Evolutionary conservation across 2,329 filamentous ascomycete species (phyloP).

Genomic region (Curvularia lunata): DNA sequence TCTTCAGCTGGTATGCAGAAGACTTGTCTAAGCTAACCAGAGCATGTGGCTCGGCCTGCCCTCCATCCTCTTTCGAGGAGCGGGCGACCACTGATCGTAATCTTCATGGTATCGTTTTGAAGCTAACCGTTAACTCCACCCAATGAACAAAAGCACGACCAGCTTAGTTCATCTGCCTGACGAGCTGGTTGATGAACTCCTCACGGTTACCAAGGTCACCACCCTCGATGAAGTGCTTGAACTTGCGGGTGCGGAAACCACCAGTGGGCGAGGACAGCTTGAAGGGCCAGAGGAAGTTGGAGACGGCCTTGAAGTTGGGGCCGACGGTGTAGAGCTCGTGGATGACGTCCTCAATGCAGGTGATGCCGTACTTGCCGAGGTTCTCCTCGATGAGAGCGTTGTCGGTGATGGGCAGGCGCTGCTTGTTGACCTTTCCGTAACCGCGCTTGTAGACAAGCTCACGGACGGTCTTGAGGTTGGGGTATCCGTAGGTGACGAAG

Average conservation of each 20-base stretch:
- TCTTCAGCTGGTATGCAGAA: conserved; percentile 31
- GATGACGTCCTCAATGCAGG: conserved; percentile 99
- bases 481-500: conserved; percentile 99
- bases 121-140: conserved; percentile 38
- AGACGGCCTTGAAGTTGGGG: conserved; percentile 97
- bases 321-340: conserved; percentile 98
- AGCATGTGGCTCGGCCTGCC: conserved; percentile 41
- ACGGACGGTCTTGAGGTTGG: conserved; percentile 98
- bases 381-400: conserved; percentile 96
- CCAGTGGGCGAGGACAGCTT: conserved; percentile 99
- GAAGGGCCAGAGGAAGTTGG: conserved; percentile 99
- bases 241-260: conserved; percentile 96
- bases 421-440: conserved; percentile 99
- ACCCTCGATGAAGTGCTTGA: conserved; percentile 99
- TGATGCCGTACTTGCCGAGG: conserved; percentile 91
- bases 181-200: conserved; percentile 94
- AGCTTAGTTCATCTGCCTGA: conserved; percentile 97
- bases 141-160: conserved; percentile 35
- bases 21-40: conserved; percentile 40
- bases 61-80: conserved; percentile 27
- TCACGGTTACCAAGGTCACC: conserved; percentile 99
- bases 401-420: conserved; percentile 95
- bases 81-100: conserved; percentile 31
- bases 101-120: conserved; percentile 39
- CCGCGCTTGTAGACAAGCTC: conserved; percentile 98